Evolutionary conservation across 495 filamentous ascomycete species (phyloP).

Genomic region (Daldinia concentrica): DNA sequence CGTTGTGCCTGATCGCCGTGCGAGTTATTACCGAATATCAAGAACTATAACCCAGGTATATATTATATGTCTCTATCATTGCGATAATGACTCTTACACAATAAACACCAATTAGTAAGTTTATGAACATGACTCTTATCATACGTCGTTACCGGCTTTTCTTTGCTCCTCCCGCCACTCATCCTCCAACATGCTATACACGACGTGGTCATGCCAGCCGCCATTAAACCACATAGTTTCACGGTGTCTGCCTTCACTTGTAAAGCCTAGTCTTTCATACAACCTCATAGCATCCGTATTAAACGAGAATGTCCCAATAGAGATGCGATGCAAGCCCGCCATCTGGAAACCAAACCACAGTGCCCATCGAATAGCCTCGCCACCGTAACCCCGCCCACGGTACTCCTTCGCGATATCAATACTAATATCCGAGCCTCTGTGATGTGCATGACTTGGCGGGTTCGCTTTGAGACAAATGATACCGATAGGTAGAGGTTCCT

Average conservation of each 20-base stretch:
- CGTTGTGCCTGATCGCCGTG: no score
- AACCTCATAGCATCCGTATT: conserved; percentile 55
- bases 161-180: neutral
- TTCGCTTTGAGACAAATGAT: neutral
- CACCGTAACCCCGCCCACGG: conserved; percentile 62
- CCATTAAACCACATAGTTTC: neutral
- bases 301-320: conserved; percentile 52
- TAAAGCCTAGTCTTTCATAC: conserved; percentile 51
- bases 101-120: no score
- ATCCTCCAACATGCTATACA: neutral
- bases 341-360: conserved; percentile 59
- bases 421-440: neutral
- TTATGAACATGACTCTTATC: no score
- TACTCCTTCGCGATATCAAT: conserved; percentile 32
- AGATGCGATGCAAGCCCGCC: conserved; percentile 59
- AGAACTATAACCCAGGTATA: no score
- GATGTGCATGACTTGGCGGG: neutral
- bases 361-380: conserved; percentile 62
- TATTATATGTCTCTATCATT: no score
- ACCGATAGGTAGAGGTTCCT: neutral
- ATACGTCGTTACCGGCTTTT: neutral
- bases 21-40: no score
- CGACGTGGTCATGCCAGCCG: neutral
- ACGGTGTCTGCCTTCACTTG: neutral
- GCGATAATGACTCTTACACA: no score